Conservation (phyloP, 179 eudicot genomes). For the Beta lomatogona region DNA sequence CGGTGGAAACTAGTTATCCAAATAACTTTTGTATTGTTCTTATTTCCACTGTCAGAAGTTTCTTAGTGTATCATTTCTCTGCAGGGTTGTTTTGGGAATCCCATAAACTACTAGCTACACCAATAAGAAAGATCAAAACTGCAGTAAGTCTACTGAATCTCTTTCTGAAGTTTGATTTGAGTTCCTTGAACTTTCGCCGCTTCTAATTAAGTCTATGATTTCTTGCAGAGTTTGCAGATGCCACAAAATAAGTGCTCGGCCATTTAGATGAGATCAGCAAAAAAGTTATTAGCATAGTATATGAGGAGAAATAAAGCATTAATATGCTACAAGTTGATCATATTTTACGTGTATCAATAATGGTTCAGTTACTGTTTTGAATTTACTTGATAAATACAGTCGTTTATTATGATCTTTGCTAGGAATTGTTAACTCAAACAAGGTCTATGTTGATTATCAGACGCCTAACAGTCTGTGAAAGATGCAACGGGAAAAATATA, state of each 20-base stretch:
- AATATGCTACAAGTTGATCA: background rate
- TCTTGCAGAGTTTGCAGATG: slow-evolving; percentile 16
- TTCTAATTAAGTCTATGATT: background rate
- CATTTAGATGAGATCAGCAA: slow-evolving; percentile 1
- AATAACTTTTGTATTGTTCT: background rate
- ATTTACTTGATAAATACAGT: background rate
- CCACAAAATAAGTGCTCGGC: background rate
- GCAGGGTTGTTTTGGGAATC: background rate
- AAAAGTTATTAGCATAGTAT: background rate
- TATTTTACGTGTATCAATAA: background rate
- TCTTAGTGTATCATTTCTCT: background rate
- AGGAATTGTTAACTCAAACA: background rate
- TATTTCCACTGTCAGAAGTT: background rate
- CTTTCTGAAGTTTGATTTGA: background rate
- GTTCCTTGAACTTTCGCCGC: background rate
- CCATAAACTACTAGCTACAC: background rate
- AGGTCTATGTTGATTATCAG: background rate
- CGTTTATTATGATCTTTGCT: background rate
- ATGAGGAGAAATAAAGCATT: background rate
- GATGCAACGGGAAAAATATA: background rate
- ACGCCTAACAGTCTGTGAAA: background rate
- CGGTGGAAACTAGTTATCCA: no score
- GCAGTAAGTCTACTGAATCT: slow-evolving; percentile 6
- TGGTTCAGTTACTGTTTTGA: background rate
- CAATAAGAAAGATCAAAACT: background rate